Percentiles rank a stretch among this genome's conserved stretches.
These are phyloP conservation scores for Dothistroma pini DNA, from an alignment of 2,329 filamentous ascomycete genomes.

Conservation along the genomic window DNA sequence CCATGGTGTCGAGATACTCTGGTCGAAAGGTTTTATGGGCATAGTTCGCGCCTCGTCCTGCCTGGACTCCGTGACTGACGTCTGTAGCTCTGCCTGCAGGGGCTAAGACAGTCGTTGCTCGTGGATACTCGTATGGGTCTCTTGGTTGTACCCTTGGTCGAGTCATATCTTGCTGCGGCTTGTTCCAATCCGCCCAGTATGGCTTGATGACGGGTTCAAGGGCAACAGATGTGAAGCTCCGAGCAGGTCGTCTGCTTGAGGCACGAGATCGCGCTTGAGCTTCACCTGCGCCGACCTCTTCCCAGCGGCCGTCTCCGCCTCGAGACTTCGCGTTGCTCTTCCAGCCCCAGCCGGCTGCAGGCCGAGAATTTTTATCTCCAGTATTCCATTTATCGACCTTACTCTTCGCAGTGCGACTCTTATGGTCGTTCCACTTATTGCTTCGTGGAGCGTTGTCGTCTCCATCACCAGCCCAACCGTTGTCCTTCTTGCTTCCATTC, in stretches of 20 bases:
- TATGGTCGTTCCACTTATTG: background rate
- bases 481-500: background rate
- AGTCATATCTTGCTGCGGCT: background rate
- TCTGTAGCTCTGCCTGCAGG: slow-evolving; percentile 18
- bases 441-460: background rate
- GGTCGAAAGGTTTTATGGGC: slow-evolving; percentile 38
- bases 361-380: background rate
- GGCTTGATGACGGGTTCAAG: slow-evolving; percentile 28
- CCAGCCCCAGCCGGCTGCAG: slow-evolving; percentile 7
- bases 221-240: slow-evolving; percentile 10
- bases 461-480: too few species aligned
- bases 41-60: slow-evolving; percentile 39
- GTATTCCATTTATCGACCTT: background rate
- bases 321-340: slow-evolving; percentile 1
- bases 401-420: background rate
- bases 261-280: background rate
- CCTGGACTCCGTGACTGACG: slow-evolving; percentile 26
- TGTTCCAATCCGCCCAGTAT: slow-evolving; percentile 34
- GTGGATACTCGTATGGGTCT: slow-evolving; percentile 31
- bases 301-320: background rate
- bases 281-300: background rate
- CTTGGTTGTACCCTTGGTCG: slow-evolving; percentile 18
- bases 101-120: slow-evolving; percentile 29
- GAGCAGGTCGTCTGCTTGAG: background rate
- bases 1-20: slow-evolving; percentile 41